Evolutionary conservation across 1,139 yeast genomes (phyloP).

Genomic region (Komagataea norvegica): DNA sequence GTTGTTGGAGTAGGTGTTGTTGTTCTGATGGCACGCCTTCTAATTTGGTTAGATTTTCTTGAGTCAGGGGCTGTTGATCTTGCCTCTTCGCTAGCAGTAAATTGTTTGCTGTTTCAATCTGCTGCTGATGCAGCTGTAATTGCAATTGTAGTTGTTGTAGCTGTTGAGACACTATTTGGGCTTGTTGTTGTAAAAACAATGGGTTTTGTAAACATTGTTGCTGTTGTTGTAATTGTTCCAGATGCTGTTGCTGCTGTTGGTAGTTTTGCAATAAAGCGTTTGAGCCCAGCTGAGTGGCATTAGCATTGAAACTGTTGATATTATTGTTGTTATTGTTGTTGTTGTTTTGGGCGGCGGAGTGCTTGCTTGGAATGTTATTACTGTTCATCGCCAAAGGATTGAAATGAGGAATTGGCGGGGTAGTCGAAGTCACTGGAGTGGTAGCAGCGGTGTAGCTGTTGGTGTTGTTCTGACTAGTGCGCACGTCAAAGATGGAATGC

Average conservation of each 20-base stretch:
- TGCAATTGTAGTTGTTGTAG: constrained; percentile 12
- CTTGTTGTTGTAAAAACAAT: constrained; percentile 12
- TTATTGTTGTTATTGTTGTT: too few relatives aligned
- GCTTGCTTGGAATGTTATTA: too few relatives aligned
- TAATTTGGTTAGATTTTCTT: constrained; percentile 22
- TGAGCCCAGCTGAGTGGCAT: neutral
- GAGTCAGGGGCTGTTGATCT: constrained; percentile 19
- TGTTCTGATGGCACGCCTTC: constrained; percentile 9
- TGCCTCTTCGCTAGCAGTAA: constrained; percentile 14
- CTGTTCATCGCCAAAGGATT: neutral
- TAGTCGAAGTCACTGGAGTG: constrained; percentile 6
- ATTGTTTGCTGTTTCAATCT: constrained; percentile 16
- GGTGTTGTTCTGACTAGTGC: neutral
- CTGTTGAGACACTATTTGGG: constrained; percentile 12
- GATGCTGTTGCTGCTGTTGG: constrained; percentile 13
- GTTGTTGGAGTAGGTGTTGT: constrained; percentile 4
- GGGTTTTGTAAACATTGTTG: constrained; percentile 12
- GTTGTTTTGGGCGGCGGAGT: neutral
- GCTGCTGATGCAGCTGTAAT: constrained; percentile 17
- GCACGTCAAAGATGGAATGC: constrained; percentile 2
- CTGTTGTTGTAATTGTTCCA: constrained; percentile 17
- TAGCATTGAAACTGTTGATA: too few relatives aligned
- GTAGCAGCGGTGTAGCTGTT: constrained; percentile 9
- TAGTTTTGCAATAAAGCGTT: constrained; percentile 7
- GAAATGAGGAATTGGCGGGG: constrained; percentile 9